A percentile compares a stretch with the other conserved stretches of the same genome.
Evolutionary conservation across 148 eudicot genomes (phyloP).

Genomic region (Chenopodium berlandieri): DNA sequence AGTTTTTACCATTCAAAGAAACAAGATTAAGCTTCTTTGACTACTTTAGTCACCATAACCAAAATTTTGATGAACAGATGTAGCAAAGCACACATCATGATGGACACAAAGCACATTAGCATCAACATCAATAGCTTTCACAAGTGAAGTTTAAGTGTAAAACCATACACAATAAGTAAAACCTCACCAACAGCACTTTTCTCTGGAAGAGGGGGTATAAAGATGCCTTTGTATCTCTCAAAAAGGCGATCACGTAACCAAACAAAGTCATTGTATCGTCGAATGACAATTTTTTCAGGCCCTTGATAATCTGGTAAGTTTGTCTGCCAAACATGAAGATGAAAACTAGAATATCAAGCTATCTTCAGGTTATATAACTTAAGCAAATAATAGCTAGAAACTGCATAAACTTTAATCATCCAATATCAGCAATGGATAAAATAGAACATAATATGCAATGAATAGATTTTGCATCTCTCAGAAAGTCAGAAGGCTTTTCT

Average conservation of each 20-base stretch:
- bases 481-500: too few relatives aligned
- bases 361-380: constrained; percentile 1
- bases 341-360: constrained; percentile 4
- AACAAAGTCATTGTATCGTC: constrained; percentile 89
- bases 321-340: constrained; percentile 52
- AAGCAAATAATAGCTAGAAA: not conserved
- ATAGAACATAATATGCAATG: not conserved
- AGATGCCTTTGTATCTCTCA: constrained; percentile 92
- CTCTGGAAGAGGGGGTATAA: constrained; percentile 97
- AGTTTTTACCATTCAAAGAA: not conserved
- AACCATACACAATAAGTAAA: not conserved
- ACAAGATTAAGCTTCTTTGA: not conserved
- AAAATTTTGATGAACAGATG: not conserved
- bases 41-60: not conserved
- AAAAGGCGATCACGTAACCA: constrained; percentile 96
- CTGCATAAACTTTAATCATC: not conserved
- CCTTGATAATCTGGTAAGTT: constrained; percentile 92
- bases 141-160: not conserved
- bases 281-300: constrained; percentile 89
- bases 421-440: not conserved
- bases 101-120: not conserved
- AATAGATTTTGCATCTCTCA: not conserved
- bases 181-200: constrained; percentile 93
- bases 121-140: not conserved
- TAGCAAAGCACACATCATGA: not conserved